Conservation (phyloP, 306 rosid species). For the Rosa persica region DNA sequence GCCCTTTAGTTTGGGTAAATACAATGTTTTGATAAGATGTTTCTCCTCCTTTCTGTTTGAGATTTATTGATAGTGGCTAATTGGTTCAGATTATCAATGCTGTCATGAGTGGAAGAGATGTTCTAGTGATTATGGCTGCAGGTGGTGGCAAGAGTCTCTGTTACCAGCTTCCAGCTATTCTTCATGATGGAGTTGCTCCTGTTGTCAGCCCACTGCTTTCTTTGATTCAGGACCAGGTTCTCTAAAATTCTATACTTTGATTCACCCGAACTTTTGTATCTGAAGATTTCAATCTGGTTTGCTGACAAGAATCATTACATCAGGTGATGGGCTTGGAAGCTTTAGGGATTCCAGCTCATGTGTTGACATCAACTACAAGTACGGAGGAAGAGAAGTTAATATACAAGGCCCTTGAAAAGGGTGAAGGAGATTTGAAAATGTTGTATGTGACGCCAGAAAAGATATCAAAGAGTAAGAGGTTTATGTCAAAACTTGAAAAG, state of each 20-base stretch:
- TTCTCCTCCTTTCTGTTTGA: slow-evolving; percentile 2
- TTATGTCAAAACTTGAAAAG: slow-evolving; percentile 97
- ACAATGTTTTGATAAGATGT: slow-evolving; percentile 1
- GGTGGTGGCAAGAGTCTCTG: slow-evolving; percentile 99
- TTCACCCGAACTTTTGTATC: not conserved
- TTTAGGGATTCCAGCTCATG: slow-evolving; percentile 75
- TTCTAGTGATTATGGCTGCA: slow-evolving; percentile 94
- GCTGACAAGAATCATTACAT: slow-evolving; percentile 25
- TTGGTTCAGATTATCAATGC: slow-evolving; percentile 79
- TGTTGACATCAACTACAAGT: slow-evolving; percentile 78
- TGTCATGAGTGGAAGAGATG: slow-evolving; percentile 83
- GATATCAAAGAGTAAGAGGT: slow-evolving; percentile 97
- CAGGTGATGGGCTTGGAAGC: slow-evolving; percentile 96
- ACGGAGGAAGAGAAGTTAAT: slow-evolving; percentile 81
- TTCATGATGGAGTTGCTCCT: slow-evolving; percentile 76
- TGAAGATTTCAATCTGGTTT: slow-evolving; percentile 17
- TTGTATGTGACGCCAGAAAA: slow-evolving; percentile 93
- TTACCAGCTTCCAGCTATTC: slow-evolving; percentile 94
- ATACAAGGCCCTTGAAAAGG: slow-evolving; percentile 86
- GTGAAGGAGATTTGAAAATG: slow-evolving; percentile 76
- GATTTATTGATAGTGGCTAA: slow-evolving; percentile 27
- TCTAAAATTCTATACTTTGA: slow-evolving; percentile 15
- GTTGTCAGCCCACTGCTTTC: slow-evolving; percentile 96
- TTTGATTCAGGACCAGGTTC: slow-evolving; percentile 93
- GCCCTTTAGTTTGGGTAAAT: not conserved